A percentile compares a stretch with the other conserved stretches of the same genome.
Conservation (phyloP, 208 protist genomes). For the Kentomonas sorsogonicus region DNA sequence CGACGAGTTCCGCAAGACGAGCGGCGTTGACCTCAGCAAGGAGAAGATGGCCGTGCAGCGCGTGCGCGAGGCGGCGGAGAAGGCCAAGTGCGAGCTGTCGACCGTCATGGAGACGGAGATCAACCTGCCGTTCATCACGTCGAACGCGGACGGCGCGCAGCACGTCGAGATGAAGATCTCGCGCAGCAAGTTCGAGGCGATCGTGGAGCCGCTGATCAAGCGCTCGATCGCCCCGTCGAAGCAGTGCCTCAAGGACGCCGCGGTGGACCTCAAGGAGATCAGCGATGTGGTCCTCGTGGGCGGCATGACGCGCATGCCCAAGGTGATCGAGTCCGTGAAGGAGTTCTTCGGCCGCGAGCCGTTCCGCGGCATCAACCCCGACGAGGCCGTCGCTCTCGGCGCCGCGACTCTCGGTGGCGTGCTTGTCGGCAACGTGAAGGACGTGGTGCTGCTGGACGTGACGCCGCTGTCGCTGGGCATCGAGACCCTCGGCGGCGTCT, state of each 20-base stretch:
- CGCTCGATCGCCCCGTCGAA: conserved; percentile 36
- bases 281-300: conserved; percentile 96
- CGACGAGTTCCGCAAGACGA: conserved; percentile 91
- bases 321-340: conserved; percentile 85
- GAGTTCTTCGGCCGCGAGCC: conserved; percentile 93
- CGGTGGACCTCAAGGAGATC: conserved; percentile 84
- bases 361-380: conserved; percentile 98
- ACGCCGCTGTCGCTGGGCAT: conserved; percentile 98
- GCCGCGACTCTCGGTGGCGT: conserved; percentile 98
- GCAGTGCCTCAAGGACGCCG: conserved; percentile 90
- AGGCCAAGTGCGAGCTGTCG: conserved; percentile 97
- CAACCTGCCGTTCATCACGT: conserved; percentile 96
- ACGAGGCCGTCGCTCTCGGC: conserved; percentile 99
- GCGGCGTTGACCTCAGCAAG: conserved; percentile 90
- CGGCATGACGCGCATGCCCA: conserved; percentile 98
- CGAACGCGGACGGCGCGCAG: conserved; percentile 80
- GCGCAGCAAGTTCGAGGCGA: conserved; percentile 89
- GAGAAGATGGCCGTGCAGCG: conserved; percentile 95
- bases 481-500: conserved; percentile 96
- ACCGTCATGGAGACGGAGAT: conserved; percentile 86
- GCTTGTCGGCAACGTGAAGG: conserved; percentile 87
- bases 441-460: conserved; percentile 97
- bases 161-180: conserved; percentile 84
- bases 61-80: conserved; percentile 96
- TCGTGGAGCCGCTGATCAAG: conserved; percentile 80